Base-by-base conservation (phyloP, 306 rosid genomes). In the Boehmeria nivea region DNA sequence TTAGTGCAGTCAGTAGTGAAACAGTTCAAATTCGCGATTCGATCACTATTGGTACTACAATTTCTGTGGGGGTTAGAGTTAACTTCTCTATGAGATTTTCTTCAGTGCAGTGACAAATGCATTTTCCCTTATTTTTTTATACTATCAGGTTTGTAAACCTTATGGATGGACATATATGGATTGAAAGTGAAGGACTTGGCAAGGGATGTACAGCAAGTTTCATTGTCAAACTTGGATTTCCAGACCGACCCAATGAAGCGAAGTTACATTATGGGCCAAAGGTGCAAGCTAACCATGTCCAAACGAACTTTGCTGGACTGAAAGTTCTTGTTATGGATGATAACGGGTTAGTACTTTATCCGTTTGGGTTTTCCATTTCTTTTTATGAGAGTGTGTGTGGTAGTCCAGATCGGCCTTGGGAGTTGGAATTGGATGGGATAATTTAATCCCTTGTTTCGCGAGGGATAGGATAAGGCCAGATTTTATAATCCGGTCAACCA, bases 141-240 rank as follows among this genome's bases (percentile, higher is more conserved):
- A 63, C 78, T 71, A 71, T 68, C 83, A 91, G 99, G 81, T 91
- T 91, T 75, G 96, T 91, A 54, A 82, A 78, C 72, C 96, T 87
- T 60, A 91, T 91, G 99, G 96, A 85, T 52, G 99, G 99, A 61
- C 79, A 82, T 62, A 87, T 91, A 59, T 91, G 93, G 94, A 75
- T 91, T 65, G 99, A 91, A 77, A 91, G 99, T 20, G 96, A 91
- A 72, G 99, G 99, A 44, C 69, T 77, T 59, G 94, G 95, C 46
- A 87, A 85, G 76, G 99, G 99, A 66, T 85, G 93, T 63, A 77
- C 87, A 2, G 89, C 75, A 54, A 81, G 74, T 43, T 84, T 91
- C 56, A 72, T 87, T 54, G 95, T 85, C 40, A 91, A 87, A 78
- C 96, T 91, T 4, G 88, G 96, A 70, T 69, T 80, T 68, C 73